A percentile compares a stretch with the other conserved stretches of the same genome.
Conservation (phyloP, 345 rosid species). For the Litchi chinensis region DNA sequence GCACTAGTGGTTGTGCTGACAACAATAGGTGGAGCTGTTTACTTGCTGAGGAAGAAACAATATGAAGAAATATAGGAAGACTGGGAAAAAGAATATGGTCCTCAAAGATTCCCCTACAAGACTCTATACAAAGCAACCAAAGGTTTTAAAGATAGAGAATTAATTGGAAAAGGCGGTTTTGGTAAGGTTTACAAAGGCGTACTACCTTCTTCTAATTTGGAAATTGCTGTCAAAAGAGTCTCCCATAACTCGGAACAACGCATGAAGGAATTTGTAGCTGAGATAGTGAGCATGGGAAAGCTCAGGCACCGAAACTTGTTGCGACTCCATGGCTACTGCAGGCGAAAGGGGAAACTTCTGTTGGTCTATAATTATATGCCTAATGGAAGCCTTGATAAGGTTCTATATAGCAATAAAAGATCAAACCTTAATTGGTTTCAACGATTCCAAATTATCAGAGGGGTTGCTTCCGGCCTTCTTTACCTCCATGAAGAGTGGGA, state of each 20-base stretch:
- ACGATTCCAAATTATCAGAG: slow-evolving; percentile 39
- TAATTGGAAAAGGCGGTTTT: slow-evolving; percentile 53
- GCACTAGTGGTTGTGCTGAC: slow-evolving; percentile 17
- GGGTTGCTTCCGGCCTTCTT: slow-evolving; percentile 36
- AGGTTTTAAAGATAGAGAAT: slow-evolving; percentile 55
- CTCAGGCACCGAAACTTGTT: slow-evolving; percentile 42
- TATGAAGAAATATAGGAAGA: slow-evolving; percentile 65
- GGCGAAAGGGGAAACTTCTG: slow-evolving; percentile 36
- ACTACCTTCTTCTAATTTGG: slow-evolving; percentile 24
- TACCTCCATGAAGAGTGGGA: slow-evolving; percentile 51
- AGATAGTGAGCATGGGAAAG: slow-evolving; percentile 28
- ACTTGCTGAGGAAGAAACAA: slow-evolving; percentile 36
- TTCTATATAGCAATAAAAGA: slow-evolving; percentile 19
- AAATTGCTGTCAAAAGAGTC: slow-evolving; percentile 51
- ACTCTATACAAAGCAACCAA: slow-evolving; percentile 56
- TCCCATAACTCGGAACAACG: slow-evolving; percentile 41
- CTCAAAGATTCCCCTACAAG: slow-evolving; percentile 60
- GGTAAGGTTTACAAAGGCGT: slow-evolving; percentile 51
- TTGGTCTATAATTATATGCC: slow-evolving; percentile 55
- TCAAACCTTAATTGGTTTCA: slow-evolving; percentile 36
- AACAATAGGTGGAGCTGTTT: slow-evolving; percentile 27
- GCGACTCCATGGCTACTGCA: slow-evolving; percentile 44
- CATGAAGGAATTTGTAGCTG: slow-evolving; percentile 38
- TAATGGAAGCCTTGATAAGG: slow-evolving; percentile 42
- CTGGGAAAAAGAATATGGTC: slow-evolving; percentile 62